Base-by-base conservation (phyloP, 106 monocot genomes). In the Triglochin maritima region DNA sequence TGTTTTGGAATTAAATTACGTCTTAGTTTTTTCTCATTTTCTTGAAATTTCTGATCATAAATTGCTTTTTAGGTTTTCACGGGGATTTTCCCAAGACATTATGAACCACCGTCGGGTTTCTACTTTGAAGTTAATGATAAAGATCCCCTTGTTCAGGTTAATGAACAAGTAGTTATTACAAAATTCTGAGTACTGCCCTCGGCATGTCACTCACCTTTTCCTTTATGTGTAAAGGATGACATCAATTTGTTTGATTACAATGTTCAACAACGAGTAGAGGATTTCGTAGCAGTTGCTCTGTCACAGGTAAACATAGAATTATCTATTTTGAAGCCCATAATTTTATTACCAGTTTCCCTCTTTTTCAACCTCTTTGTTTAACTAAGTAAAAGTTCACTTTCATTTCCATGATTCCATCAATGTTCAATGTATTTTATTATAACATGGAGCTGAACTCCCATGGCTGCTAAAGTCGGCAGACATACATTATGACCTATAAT, bases 211-310 rank as follows among this genome's bases (percentile, higher is more conserved):
- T 14, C 42, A 16, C 4, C 63, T 5, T 58, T 60, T 17, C 47
- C 64, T 50, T 72, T 69, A 4, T 76, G 7, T 53, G 48, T 88
- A 67, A 65, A 92, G 98, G 98, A 98, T 78, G 98, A 98, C 68
- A 78, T 68, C 7, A 73, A 79, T 66, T 81, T 98, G 69, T 92
- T 98, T 77, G 92, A 98, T 76, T 98, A 92, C 73, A 98, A 98
- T 69, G 92, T 98, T 69, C 61, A 91, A 82, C 86, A 98, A 67
- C 78, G 98, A 68, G 98, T 98, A 56, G 73, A 92, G 77, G 98
- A 88, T 77, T 98, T 98, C 78, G 98, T 98, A 56, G 79, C 78
- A 57, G 86, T 84, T 79, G 98, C 92, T 72, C 2, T 92, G 73
- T 62, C 78, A 49, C 98, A 98, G 86, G 98, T 92, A 74, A n/a